Evolutionary conservation across 345 rosid genomes (phyloP).

Genomic region (Eutrema japonicum): DNA sequence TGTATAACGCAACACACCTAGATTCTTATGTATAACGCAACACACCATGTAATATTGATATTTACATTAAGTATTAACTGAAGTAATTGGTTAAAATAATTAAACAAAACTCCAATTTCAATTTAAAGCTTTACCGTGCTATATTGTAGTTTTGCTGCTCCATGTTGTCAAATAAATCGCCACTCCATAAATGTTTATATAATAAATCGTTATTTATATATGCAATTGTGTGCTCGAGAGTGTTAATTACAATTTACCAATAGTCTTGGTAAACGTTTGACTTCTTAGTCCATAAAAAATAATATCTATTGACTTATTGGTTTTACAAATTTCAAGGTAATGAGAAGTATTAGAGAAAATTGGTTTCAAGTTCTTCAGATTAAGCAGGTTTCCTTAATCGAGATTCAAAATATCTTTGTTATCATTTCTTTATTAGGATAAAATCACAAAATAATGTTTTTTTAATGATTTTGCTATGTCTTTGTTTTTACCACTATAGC

Average conservation of each 20-base stretch:
- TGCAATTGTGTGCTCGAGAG: slow-evolving; percentile 15
- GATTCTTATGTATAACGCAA: not conserved
- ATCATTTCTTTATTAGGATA: not conserved
- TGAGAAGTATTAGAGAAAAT: not conserved
- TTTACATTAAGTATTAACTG: no score
- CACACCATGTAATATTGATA: not conserved
- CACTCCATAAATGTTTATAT: not conserved
- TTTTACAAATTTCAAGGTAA: slow-evolving; percentile 7
- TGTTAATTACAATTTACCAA: not conserved
- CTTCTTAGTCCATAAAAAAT: not conserved
- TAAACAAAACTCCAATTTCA: no score
- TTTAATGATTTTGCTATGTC: slow-evolving; percentile 4
- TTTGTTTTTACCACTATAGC: not conserved
- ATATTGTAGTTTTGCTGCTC: not conserved
- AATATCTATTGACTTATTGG: not conserved
- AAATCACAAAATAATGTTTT: not conserved
- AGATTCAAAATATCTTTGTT: not conserved
- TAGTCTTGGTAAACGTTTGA: slow-evolving; percentile 16
- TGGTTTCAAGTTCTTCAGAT: not conserved
- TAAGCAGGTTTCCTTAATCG: not conserved
- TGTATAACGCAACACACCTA: not conserved
- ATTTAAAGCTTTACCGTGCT: no score
- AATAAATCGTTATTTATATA: not conserved
- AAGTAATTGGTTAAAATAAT: no score
- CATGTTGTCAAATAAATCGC: not conserved